Evolutionary conservation across 495 filamentous ascomycete genomes (phyloP).

Genomic region (Poronia punctata): DNA sequence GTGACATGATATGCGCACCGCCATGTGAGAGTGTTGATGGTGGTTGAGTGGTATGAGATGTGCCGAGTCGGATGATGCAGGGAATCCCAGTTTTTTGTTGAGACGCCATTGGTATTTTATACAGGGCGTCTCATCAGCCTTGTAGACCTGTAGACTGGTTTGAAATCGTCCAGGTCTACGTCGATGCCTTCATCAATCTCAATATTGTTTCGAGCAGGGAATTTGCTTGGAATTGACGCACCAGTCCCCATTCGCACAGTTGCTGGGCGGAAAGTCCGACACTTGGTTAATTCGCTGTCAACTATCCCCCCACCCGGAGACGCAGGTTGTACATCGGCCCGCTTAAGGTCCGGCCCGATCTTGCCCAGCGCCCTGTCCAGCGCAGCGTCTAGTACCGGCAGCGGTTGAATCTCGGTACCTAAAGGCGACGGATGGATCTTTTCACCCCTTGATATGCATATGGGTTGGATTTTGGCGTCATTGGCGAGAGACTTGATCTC

Average conservation of each 20-base stretch:
- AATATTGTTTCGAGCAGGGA: constrained; percentile 16
- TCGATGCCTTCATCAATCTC: constrained; percentile 34
- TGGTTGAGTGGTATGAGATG: constrained; percentile 4
- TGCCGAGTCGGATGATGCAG: not conserved
- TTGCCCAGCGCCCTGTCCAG: no score
- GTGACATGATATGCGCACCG: constrained; percentile 7
- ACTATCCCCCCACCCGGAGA: not conserved
- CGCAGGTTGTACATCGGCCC: not conserved
- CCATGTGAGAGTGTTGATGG: constrained; percentile 4
- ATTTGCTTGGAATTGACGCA: constrained; percentile 19
- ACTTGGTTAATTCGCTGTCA: constrained; percentile 16
- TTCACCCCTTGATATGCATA: no score
- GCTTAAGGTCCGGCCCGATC: no score
- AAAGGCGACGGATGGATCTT: no score
- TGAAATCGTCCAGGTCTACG: constrained; percentile 28
- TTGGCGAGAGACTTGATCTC: constrained; percentile 16
- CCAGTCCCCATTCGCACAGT: constrained; percentile 25
- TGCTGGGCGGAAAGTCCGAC: constrained; percentile 25
- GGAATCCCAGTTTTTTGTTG: not conserved
- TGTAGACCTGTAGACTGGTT: constrained; percentile 18
- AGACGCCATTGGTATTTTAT: constrained; percentile 11
- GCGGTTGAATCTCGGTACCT: no score
- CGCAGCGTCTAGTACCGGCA: no score
- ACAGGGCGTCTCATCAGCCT: constrained; percentile 15
- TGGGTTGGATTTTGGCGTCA: no score